A percentile compares a stretch with the other conserved stretches of the same genome.
Conservation (phyloP, 345 rosid genomes). For the Crucihimalaya himalaica region DNA sequence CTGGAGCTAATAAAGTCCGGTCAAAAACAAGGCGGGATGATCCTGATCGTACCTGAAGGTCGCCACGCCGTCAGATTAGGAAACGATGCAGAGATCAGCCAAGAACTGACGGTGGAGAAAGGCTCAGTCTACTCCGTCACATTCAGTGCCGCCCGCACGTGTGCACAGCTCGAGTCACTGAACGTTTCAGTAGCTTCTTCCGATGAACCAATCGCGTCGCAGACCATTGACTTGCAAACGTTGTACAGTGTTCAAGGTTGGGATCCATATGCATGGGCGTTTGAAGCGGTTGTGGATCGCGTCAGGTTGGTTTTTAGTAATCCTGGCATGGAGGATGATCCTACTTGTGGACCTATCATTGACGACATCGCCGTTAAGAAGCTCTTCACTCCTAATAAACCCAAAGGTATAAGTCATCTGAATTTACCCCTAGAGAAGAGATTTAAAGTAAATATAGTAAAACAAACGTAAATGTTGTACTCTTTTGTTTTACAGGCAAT, state of each 20-base stretch:
- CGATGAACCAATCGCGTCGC: constrained; percentile 50
- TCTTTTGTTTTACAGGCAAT: constrained; percentile 63
- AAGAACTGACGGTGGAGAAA: constrained; percentile 73
- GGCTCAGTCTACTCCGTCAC: constrained; percentile 78
- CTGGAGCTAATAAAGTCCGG: constrained; percentile 85
- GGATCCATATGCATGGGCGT: constrained; percentile 93
- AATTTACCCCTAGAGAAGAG: background rate
- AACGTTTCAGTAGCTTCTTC: constrained; percentile 77
- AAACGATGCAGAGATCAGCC: constrained; percentile 94
- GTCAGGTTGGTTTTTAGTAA: constrained; percentile 59
- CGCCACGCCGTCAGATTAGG: constrained; percentile 80
- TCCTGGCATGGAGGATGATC: constrained; percentile 98
- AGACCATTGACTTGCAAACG: constrained; percentile 83
- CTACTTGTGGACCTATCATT: constrained; percentile 91
- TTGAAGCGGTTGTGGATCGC: constrained; percentile 63
- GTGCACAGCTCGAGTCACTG: constrained; percentile 89
- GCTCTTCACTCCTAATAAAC: constrained; percentile 65
- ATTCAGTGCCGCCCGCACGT: constrained; percentile 95
- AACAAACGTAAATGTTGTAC: background rate
- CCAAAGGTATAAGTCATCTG: constrained; percentile 53
- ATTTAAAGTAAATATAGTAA: background rate
- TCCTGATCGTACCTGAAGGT: constrained; percentile 84
- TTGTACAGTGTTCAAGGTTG: constrained; percentile 89
- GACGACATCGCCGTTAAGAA: constrained; percentile 85
- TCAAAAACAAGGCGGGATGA: constrained; percentile 88